These are phyloP conservation scores for Paramyrothecium roridum DNA, from an alignment of 2,329 filamentous ascomycete genomes.

Conservation along the genomic window DNA sequence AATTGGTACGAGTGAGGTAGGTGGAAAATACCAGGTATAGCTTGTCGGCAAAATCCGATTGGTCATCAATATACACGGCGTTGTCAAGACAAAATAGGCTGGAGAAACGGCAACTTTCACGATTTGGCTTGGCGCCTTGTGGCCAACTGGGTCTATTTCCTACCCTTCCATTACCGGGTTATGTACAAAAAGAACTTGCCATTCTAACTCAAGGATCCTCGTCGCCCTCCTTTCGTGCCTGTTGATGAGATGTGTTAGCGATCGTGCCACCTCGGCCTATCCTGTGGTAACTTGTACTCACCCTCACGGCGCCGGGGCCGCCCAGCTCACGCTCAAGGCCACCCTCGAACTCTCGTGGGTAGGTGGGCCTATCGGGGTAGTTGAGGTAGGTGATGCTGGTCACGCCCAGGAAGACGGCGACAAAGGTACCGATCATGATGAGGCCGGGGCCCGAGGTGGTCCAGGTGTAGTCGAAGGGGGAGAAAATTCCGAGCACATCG, in stretches of 20 bases:
- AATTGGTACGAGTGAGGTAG: too few relatives aligned
- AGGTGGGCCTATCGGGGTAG: conserved; percentile 71
- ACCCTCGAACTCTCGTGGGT: conserved; percentile 67
- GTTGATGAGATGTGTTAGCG: conserved; percentile 11
- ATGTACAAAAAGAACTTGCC: conserved; percentile 31
- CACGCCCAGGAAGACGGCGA: conserved; percentile 60
- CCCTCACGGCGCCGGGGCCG: conserved; percentile 62
- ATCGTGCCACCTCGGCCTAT: conserved; percentile 5
- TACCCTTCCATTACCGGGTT: conserved; percentile 10
- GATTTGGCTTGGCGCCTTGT: neutral
- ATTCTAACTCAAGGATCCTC: conserved; percentile 40
- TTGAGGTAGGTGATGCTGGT: conserved; percentile 64
- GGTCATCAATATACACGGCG: too few relatives aligned
- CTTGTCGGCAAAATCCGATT: too few relatives aligned
- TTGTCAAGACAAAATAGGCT: too few relatives aligned
- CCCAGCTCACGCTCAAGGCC: conserved; percentile 75
- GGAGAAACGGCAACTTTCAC: too few relatives aligned
- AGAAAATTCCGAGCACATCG: conserved; percentile 87
- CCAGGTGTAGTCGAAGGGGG: conserved; percentile 86
- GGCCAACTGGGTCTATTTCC: neutral
- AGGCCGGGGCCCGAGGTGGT: conserved; percentile 66
- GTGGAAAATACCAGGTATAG: too few relatives aligned
- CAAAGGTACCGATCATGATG: conserved; percentile 65
- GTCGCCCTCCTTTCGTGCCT: conserved; percentile 56
- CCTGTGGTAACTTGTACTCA: conserved; percentile 40